Base-by-base conservation (phyloP, 2,329 filamentous ascomycete species). In the Endothia cerciana region DNA sequence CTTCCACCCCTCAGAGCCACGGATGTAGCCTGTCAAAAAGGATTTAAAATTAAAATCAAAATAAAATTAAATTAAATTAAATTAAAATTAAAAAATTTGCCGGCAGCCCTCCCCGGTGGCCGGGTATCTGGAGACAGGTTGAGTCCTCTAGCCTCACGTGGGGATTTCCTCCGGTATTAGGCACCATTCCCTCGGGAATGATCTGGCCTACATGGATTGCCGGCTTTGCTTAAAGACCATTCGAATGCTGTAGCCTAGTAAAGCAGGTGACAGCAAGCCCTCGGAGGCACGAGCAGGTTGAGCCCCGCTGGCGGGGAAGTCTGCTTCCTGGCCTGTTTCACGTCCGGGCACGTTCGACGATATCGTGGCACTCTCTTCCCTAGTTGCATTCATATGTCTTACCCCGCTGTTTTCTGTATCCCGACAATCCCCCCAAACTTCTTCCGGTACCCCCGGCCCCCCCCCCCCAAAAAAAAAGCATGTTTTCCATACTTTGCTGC, bases 121-220 rank as follows among this genome's bases (percentile, higher is more conserved):
- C 7, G 19, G 19, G n/a, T 22, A 8, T 45, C 43, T 45, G 19
- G 43, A 25, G 22, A 25, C 25, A n/a, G n/a, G 22, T 13, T 28
- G 47, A 51, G 25, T 22, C 47, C 25, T 49, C 47, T 51, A 51
- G 47, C 47, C 47, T 30, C 17, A 51, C 47, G 47, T 51, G 47
- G 47, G 25, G 11, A 51, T 51, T 25, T 25, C 28, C 47, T 51
- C 47, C 47, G 47, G 22, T 17, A 2, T 11, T 30, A 5, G 11
- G 47, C 8, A 51, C 25, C 47, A 28, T 25, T 25, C 22, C 11
- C 28, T 51, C 47, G 47, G 47, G 47, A 17, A 51, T 28, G 47
- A 25, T 28, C 13, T 8, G 28, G n/a, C n/a, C n/a, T n/a, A n/a
- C n/a, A n/a, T n/a, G n/a, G n/a, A n/a, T n/a, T n/a, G n/a, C n/a